Base-by-base conservation (phyloP, 495 filamentous ascomycete genomes). In the Talaromyces stipitatus region DNA sequence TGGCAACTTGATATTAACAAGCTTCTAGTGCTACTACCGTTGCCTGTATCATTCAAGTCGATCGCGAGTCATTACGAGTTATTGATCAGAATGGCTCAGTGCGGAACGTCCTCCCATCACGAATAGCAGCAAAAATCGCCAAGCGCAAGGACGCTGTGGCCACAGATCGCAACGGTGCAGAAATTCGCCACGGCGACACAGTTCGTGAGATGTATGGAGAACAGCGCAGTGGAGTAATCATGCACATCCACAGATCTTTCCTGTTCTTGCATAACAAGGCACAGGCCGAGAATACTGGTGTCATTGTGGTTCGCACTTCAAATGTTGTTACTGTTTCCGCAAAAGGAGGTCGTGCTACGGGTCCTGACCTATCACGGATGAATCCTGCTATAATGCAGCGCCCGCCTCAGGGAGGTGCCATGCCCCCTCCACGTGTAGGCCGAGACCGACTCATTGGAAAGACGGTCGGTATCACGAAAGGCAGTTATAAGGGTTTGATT, bases 141-240 rank as follows among this genome's bases (percentile, higher is more conserved):
- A 84, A 83, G 58, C 85, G 91, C 47, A 85, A 84, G 55, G 80
- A 85, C 58, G 90, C 89, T 20, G 91, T 97, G 0, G 94, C 94
- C 27, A 95, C 92, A 12, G 94, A 98, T 64, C 85, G 89, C 55
- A 90, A 91, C 63, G 94, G 95, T 11, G 91, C 91, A 9, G 94
- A 99, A 67, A 95, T 99, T 63, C 83, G 90, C 30, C 76, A 83
- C 24, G 92, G 95, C 33, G 94, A 99, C 67, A 90, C 87, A 4
- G 90, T 99, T 51, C 92, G 91, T 46, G 94, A 99, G 71, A 77
- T 85, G 55, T 84, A 85, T 36, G 94, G 95, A 27, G 91, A 97
- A 72, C 82, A 85, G 54, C 84, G 89, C 28, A 86, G 84, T 58
- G 94, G 94, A 58, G 85, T 87, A 30, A 95, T 99, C 60, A 78